Evolutionary conservation across 768 basidiomycete genomes (phyloP), one percentile per base, ranked within the genome.

Genomic region (Termitomyces sp.): DNA sequence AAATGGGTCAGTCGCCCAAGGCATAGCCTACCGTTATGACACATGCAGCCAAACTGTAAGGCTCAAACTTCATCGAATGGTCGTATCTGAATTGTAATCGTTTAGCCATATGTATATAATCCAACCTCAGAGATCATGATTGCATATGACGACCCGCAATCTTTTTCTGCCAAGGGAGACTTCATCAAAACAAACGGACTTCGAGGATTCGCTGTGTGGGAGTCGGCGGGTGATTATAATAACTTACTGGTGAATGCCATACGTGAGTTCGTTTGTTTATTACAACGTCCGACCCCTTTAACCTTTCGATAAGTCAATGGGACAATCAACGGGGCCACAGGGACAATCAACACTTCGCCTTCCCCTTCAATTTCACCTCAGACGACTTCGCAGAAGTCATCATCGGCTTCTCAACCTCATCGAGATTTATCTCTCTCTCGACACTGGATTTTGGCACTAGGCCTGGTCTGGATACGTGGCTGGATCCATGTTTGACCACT

Each of bases 31-130:
- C 63, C 59, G 70, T 13, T 89, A 74, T 59, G 86, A 90, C 56
- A 63, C 76, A 6, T 91, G 89, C 73, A 87, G 82, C 57, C 80
- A 89, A 70, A 92, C 90, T 52, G 89, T 91, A 53, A 39, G 81
- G 65, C 3, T 3, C 2, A 20, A 40, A 27, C 7, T 9, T 16
- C 32, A 36, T 35, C 29, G 10, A 36, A 29, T 23, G 18, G 20
- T 33, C 11, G 32, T 15, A n/a, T 43, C 43, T 54, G 35, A 57
- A 53, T 27, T 39, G 31, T 42, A 23, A 59, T 50, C 36, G 27
- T 51, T 54, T 63, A 91, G 89, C 85, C 88, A 1, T 88, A 78
- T 55, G 77, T 89, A 23, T 90, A 88, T 67, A 76, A 86, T 65
- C 56, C 75, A 39, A 70, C 70, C 1, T 73, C 75, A 0, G 70